Evolutionary conservation across 352 stramenopile species (phyloP), one percentile per base, ranked within the genome.

Genomic region (Thalassiosira hispida): DNA sequence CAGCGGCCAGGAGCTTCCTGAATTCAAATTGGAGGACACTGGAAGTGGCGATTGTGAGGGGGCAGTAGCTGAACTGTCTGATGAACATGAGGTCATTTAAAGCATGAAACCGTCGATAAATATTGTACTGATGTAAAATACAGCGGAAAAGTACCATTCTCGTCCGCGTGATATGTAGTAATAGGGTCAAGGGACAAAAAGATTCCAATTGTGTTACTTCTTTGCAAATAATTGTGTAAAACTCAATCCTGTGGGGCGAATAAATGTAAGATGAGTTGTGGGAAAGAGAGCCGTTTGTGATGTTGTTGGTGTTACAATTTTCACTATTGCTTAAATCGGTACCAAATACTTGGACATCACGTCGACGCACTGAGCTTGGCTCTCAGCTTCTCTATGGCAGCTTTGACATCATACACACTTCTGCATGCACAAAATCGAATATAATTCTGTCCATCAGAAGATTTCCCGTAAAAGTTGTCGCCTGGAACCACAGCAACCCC

Each of bases 391-490:
- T 60, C 25, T 4, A 72, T 75, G 7, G 84, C 84, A 49, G 65
- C 40, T 14, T 77, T 63, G 1, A 90, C 44, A 69, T 90, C 84
- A n/a, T 55, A 40, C 44, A 80, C 47, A 8, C 70, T 84, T 31
- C 84, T 73, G 79, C 84, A 90, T 22, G 81, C 84, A 27, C 83
- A 83, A 78, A 92, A 92, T 55, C 86, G 49, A 29, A 92, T 46
- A 68, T 87, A 86, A 22, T 77, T 40, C 14, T 78, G 59, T 3
- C 65, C 66, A 25, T 81, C 51, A n/a, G 35, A 12, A 18, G 62
- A 77, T 40, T 82, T 88, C 0, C 81, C 77, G 69, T 88, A 90
- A 66, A 92, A 92, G 40, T 90, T 90, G 52, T 89, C 80, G 11
- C 83, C 86, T 38, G 86, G 86, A 51, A 92, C 86, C 72, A 79